Base-by-base conservation (phyloP, 1,139 yeast species). In the Wickerhamomyces sp. region DNA sequence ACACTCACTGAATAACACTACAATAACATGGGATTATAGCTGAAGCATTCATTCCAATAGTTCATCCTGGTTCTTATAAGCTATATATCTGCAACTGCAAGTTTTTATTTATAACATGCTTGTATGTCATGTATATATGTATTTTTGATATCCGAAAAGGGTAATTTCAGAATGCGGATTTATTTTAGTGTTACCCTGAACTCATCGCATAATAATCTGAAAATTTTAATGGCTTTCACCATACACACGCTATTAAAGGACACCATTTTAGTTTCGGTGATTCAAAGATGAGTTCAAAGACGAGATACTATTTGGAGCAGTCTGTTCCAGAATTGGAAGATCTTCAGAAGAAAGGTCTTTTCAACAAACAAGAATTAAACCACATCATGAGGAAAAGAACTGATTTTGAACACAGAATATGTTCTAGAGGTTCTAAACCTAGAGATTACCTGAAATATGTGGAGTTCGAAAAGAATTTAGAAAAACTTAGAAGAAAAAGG, bases 321-420 rank as follows among this genome's bases (percentile, higher is more conserved):
- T 74, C 90, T 8, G 90, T 92, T 56, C 96, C 96, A 0, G 99
- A 94, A 64, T 73, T 94, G 44, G 92, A 89, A 56, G 98, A 92
- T 58, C 74, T 94, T 36, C 80, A 83, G 46, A 76, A 75, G 45
- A 84, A 87, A 57, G 92, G 90, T 2, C 68, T 94, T 15, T 94
- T 92, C 60, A 81, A 76, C 29, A 79, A 82, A 55, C 75, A 76
- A 54, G 98, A 94, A 61, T 79, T 89, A 51, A 80, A 83, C 37
- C 74, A 78, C 70, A 84, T 94, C 45, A 88, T 92, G 90, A 81
- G 92, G 65, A 78, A 89, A 59, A 76, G 98, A 65, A 90, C 97
- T 0, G 97, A 90, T 62, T 92, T 89, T 54, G 99, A 94, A 63
- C 96, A 92, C 61, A 68, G 96, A 46, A 76, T 94, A 41, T 78